phyloP scores from a whole-genome alignment of 2,329 filamentous ascomycete species.

The Tolypocladium album region DNA sequence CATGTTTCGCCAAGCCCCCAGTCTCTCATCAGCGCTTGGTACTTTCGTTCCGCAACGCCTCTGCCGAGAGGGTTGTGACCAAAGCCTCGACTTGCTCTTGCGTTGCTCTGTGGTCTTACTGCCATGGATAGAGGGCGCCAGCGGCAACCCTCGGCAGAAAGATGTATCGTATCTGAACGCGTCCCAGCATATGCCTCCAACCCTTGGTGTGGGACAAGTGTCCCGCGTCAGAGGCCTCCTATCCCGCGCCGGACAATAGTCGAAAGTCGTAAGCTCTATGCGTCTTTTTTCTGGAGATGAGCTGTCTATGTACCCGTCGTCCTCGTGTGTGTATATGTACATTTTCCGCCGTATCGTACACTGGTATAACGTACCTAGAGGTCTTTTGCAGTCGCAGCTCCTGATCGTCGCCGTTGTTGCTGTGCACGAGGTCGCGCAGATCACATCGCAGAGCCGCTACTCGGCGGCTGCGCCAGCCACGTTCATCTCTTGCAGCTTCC shows the following conservation, averaged over 20 bases:
- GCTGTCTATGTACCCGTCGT: slow-evolving; percentile 11
- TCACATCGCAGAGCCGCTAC: background rate
- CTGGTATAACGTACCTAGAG: slow-evolving; percentile 2
- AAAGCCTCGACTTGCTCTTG: slow-evolving; percentile 32
- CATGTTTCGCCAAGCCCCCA: slow-evolving; percentile 8
- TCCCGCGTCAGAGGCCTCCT: background rate
- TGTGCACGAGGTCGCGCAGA: background rate
- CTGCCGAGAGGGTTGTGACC: background rate
- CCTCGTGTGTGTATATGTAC: slow-evolving; percentile 7
- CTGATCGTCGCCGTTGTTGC: background rate
- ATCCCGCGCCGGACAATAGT: background rate
- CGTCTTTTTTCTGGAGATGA: slow-evolving; percentile 11
- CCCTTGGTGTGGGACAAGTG: background rate
- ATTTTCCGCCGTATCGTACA: slow-evolving; percentile 4
- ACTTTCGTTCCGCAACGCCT: slow-evolving; percentile 17
- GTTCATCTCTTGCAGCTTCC: slow-evolving; percentile 70
- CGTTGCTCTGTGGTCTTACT: slow-evolving; percentile 49
- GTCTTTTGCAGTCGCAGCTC: background rate
- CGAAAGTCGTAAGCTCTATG: background rate
- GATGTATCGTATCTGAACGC: slow-evolving; percentile 59
- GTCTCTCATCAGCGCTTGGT: slow-evolving; percentile 13
- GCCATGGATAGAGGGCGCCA: slow-evolving; percentile 28
- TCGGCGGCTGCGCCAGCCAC: slow-evolving; percentile 28
- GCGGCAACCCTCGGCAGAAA: slow-evolving; percentile 29
- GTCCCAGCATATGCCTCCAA: slow-evolving; percentile 4